phyloP scores from a whole-genome alignment of 371 early-diverging fungal species.

The Apophysomyces ossiformis region DNA sequence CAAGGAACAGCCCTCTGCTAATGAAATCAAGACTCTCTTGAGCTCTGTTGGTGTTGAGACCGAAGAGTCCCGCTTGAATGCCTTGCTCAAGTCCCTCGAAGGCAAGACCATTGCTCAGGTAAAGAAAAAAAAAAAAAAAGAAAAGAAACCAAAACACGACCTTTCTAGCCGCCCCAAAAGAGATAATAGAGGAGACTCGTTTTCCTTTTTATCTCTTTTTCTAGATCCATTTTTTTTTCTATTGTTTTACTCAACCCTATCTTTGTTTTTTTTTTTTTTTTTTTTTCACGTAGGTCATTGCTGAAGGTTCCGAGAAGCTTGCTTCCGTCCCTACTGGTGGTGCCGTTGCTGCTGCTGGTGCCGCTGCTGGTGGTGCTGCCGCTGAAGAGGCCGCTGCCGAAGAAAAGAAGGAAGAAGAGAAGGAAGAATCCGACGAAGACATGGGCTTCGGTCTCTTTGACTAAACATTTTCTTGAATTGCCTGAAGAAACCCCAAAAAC shows the following conservation, averaged over 20 bases:
- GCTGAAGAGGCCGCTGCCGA: constrained; percentile 48
- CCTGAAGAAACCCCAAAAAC: background rate
- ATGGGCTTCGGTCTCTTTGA: constrained; percentile 76
- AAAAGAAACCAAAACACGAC: background rate
- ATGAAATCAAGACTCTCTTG: constrained; percentile 77
- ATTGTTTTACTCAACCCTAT: too few relatives aligned
- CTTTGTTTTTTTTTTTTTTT: too few relatives aligned
- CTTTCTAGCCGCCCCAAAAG: background rate
- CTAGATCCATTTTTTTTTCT: too few relatives aligned
- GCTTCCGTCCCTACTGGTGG: constrained; percentile 49
- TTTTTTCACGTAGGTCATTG: constrained; percentile 50
- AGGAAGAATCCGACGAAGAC: constrained; percentile 89
- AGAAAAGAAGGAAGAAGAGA: constrained; percentile 70
- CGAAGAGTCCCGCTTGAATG: constrained; percentile 70
- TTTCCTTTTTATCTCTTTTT: too few relatives aligned
- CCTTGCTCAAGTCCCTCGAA: constrained; percentile 73
- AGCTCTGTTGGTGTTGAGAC: constrained; percentile 85
- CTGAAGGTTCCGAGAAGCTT: constrained; percentile 75
- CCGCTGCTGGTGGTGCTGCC: constrained; percentile 42
- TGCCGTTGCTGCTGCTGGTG: constrained; percentile 39
- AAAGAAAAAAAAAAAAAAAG: constrained; percentile 8
- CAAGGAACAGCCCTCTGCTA: constrained; percentile 74
- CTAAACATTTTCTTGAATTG: constrained; percentile 15
- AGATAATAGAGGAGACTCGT: too few relatives aligned
- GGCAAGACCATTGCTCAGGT: constrained; percentile 86